Evolutionary conservation across 192 early-diverging fungal species (phyloP).

Genomic region (Podila clonocystis): DNA sequence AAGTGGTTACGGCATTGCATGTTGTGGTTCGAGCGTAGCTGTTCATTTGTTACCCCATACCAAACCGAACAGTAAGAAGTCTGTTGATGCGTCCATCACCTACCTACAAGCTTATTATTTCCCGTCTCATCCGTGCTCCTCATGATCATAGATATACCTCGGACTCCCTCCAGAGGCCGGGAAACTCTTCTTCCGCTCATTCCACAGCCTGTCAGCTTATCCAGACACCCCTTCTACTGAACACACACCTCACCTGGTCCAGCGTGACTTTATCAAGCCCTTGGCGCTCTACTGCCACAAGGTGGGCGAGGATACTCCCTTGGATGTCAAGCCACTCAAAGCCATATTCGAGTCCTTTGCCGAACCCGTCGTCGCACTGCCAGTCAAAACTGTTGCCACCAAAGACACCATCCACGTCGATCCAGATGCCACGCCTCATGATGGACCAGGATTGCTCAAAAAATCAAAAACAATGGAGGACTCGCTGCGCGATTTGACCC

Average conservation of each 20-base stretch:
- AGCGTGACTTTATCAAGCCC: conserved; percentile 39
- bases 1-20: too few species aligned
- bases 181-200: conserved; percentile 36
- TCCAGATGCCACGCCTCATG: background rate
- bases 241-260: conserved; percentile 2
- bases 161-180: conserved; percentile 15
- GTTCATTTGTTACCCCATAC: too few species aligned
- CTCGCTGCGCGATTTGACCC: conserved; percentile 27
- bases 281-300: conserved; percentile 43
- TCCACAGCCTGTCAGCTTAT: conserved; percentile 28
- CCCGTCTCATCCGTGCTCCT: background rate
- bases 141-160: conserved; percentile 20
- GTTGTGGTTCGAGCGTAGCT: too few species aligned
- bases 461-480: conserved; percentile 39
- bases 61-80: too few species aligned
- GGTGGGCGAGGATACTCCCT: background rate
- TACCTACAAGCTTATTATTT: background rate
- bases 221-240: conserved; percentile 18
- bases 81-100: background rate
- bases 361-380: background rate
- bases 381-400: background rate
- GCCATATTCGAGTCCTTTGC: conserved; percentile 45
- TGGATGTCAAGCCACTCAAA: conserved; percentile 25
- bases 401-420: background rate
- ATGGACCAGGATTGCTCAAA: conserved; percentile 1